A percentile compares a stretch with the other conserved stretches of the same genome.
phyloP scores from a whole-genome alignment of 306 rosid species.

The Lathyrus oleraceus region DNA sequence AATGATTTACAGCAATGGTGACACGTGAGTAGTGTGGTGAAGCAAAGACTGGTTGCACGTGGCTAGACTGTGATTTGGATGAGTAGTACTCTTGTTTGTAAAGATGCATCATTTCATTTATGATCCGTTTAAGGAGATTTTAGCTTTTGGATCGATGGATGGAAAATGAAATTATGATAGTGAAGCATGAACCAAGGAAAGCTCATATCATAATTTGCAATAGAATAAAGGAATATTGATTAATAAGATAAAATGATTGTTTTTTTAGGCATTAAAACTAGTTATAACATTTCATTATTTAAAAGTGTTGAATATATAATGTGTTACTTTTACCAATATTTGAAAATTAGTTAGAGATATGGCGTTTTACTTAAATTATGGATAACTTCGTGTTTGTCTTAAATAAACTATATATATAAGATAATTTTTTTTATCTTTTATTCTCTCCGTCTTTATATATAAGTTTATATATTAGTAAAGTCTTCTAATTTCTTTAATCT shows the following conservation, averaged over 20 bases:
- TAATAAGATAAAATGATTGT: not conserved
- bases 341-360: no score
- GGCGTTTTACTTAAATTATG: no score
- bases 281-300: no score
- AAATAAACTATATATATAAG: no score
- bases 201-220: not conserved
- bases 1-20: slow-evolving; percentile 45
- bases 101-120: not conserved
- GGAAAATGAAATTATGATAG: not conserved
- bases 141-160: not conserved
- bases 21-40: slow-evolving; percentile 39
- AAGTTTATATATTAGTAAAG: no score
- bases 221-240: not conserved
- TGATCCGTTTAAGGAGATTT: not conserved
- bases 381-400: no score
- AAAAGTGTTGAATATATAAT: no score
- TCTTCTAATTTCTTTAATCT: no score
- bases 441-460: no score
- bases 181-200: not conserved
- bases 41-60: slow-evolving; percentile 37
- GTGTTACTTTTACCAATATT: no score
- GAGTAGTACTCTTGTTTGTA: not conserved
- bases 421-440: no score
- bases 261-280: no score
- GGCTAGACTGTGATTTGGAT: slow-evolving; percentile 13